Evolutionary conservation across 805 yeast genomes (phyloP).

Genomic region (Saturnispora kantuleensis): DNA sequence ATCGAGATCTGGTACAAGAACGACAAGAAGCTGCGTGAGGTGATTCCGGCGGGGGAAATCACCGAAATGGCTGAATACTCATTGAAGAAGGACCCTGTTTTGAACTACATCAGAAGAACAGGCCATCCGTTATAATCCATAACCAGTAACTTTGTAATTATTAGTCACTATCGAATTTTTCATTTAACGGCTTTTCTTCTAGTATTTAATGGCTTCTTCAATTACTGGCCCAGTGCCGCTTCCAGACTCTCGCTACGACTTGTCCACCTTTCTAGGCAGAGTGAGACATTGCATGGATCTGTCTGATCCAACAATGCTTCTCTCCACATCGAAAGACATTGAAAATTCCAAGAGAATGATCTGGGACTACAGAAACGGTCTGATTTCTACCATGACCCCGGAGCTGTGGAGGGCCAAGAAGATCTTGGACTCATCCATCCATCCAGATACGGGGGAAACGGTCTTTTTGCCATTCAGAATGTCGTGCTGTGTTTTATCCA

Average conservation of each 20-base stretch:
- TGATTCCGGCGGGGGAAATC: slow-evolving; percentile 39
- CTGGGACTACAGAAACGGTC: slow-evolving; percentile 66
- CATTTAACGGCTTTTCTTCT: background rate
- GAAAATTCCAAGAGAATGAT: slow-evolving; percentile 54
- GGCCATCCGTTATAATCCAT: slow-evolving; percentile 25
- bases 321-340: slow-evolving; percentile 59
- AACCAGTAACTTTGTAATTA: too few species aligned
- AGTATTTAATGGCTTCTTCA: slow-evolving; percentile 69
- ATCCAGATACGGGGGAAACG: slow-evolving; percentile 94
- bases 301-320: slow-evolving; percentile 83
- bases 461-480: slow-evolving; percentile 90
- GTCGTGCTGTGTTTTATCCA: slow-evolving; percentile 92
- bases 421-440: slow-evolving; percentile 82
- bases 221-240: slow-evolving; percentile 71
- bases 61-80: slow-evolving; percentile 37
- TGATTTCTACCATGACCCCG: slow-evolving; percentile 54
- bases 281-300: slow-evolving; percentile 90
- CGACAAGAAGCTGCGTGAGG: slow-evolving; percentile 54
- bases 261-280: slow-evolving; percentile 83
- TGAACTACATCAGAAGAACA: slow-evolving; percentile 32
- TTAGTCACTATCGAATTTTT: background rate
- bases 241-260: slow-evolving; percentile 74
- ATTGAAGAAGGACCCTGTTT: slow-evolving; percentile 49
- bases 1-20: slow-evolving; percentile 57
- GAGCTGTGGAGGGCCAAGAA: slow-evolving; percentile 84